A percentile compares a stretch with the other conserved stretches of the same genome.
Conservation (phyloP, 768 basidiomycete species). For the Hygrocybe coccinea region DNA sequence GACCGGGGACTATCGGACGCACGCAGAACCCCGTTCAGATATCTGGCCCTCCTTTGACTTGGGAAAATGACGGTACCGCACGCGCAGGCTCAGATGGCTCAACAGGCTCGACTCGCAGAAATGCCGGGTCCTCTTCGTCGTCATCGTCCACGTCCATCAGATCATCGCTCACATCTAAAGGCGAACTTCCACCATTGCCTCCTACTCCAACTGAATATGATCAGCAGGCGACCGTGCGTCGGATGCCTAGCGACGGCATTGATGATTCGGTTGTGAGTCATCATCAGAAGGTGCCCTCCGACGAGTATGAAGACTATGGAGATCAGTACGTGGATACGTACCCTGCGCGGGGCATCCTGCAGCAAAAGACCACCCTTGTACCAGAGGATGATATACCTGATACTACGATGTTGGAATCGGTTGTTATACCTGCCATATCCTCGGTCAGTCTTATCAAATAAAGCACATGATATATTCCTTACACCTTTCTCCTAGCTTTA, state of each 20-base stretch:
- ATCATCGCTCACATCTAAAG: slow-evolving; percentile 50
- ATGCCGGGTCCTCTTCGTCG: slow-evolving; percentile 3
- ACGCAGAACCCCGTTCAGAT: slow-evolving; percentile 50
- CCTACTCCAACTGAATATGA: slow-evolving; percentile 38
- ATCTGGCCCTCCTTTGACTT: slow-evolving; percentile 68
- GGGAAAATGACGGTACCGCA: slow-evolving; percentile 65
- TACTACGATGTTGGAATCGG: slow-evolving; percentile 92
- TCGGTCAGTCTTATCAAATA: slow-evolving; percentile 73
- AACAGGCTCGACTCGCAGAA: slow-evolving; percentile 17
- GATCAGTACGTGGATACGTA: slow-evolving; percentile 52
- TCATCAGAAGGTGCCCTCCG: slow-evolving; percentile 48
- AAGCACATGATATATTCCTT: no score
- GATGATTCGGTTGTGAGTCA: slow-evolving; percentile 28
- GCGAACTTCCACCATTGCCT: slow-evolving; percentile 59
- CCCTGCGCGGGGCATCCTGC: slow-evolving; percentile 42
- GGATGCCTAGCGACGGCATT: slow-evolving; percentile 38
- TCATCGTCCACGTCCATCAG: slow-evolving; percentile 26
- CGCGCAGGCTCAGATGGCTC: slow-evolving; percentile 39
- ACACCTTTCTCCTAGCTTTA: slow-evolving; percentile 76
- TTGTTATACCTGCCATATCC: slow-evolving; percentile 92
- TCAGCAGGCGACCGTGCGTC: slow-evolving; percentile 68
- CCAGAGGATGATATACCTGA: slow-evolving; percentile 65
- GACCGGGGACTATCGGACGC: slow-evolving; percentile 63
- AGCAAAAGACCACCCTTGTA: slow-evolving; percentile 44
- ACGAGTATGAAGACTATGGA: slow-evolving; percentile 64